Evolutionary conservation across 805 yeast species (phyloP), one percentile per base, ranked within the genome.

Genomic region (Tetrapisispora namnaoensis): DNA sequence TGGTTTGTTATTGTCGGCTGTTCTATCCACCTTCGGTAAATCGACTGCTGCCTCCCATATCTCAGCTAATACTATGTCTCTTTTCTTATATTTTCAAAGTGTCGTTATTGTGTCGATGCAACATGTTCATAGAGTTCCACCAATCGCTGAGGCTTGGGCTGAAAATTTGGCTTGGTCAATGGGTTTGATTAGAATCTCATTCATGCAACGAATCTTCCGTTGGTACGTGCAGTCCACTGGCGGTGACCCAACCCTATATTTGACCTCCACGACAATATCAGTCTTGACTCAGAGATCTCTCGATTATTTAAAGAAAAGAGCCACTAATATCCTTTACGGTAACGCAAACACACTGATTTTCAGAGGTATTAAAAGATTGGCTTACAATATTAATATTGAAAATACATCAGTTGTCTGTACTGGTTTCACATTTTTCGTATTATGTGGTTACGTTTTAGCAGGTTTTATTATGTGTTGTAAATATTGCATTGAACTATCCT

Each of bases 81-180:
- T 90, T 51, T 88, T 90, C 69, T 72, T 82, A 49, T 90, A 90
- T 68, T 90, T 89, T 76, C 98, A 90, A 70, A 77, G 87, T 55
- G 89, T 86, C 28, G 95, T 86, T 37, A 80, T 89, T 49, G 79
- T 89, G 44, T 74, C 84, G 28, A 87, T 90, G 96, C 79, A 83
- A 65, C 83, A 85, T 53, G 96, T 88, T 47, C 88, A 83, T 60
- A 72, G 82, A 49, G 82, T 87, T 9, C 97, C 97, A n/a, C 96
- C 96, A 18, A 86, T 90, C 59, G 96, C 95, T 10, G 75, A 85
- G 13, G 82, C 95, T 13, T 90, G 97, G 97, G 74, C 90, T 9
- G 95, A 87, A 65, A 89, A 90, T 63, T 73, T 90, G 60, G 90
- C 90, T 35, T 90, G 97, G 97, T 86, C 96, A 2, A 86, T 90